Evolutionary conservation across 495 filamentous ascomycete genomes (phyloP), one percentile per base, ranked within the genome.

Genomic region (Margaritispora aquatica): DNA sequence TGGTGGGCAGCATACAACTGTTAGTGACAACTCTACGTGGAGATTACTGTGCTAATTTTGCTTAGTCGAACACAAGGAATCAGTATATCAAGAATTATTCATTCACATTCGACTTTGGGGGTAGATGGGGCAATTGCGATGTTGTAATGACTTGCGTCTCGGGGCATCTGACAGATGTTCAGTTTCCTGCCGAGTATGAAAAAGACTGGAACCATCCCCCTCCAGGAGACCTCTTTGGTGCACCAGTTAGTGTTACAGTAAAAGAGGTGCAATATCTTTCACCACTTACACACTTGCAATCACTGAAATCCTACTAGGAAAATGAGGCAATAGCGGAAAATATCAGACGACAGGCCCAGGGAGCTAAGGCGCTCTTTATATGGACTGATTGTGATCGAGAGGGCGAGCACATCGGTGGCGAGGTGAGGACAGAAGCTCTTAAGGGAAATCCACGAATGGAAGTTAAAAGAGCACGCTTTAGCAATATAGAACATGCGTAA

Each of bases 311-410:
- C 29, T 36, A 21, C 22, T 54, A 95, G 86, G 86, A 93, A 67
- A 92, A 90, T 66, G 83, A 81, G 64, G 74, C 83, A 19, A 88
- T 97, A 56, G 90, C 92, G 9, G 75, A 83, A 4, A 98, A 98
- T 66, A 97, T 98, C 66, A 77, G 84, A 49, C 71, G 76, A 5
- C 84, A 94, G 70, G 94, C 95, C 13, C 80, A 80, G 47, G 77
- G 80, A 64, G 75, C 82, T 55, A 79, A 77, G 63, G 83, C 83
- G 20, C 77, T 98, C 15, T 94, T 91, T 70, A 96, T 98, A 65
- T 98, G 94, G 94, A 98, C 94, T 0, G 94, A 98, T 78, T 97
- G 94, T 73, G 94, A 98, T 77, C 85, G 92, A 51, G 94, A 98
- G 78, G 94, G 94, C 17, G 94, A 98, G 72, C 87, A 97, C 66